These are phyloP conservation scores for Salix brachista DNA, from an alignment of 345 rosid genomes.

Conservation along the genomic window DNA sequence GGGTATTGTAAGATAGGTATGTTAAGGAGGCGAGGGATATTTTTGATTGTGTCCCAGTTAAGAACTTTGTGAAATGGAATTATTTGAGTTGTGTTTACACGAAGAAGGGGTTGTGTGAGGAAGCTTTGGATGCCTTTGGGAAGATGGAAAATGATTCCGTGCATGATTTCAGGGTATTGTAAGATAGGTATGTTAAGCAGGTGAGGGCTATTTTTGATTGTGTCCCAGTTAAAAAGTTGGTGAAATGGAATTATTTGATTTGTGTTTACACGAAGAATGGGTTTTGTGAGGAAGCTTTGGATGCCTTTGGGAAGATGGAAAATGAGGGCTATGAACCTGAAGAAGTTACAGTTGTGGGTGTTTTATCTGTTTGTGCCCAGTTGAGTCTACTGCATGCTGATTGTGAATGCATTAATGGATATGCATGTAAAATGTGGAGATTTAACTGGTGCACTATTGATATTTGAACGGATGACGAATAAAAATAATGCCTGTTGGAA, in stretches of 20 bases:
- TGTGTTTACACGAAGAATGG: slow-evolving; percentile 67
- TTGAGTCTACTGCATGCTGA: slow-evolving; percentile 53
- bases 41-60: no score
- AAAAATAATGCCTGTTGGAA: slow-evolving; percentile 65
- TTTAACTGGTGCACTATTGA: slow-evolving; percentile 42
- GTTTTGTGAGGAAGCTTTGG: slow-evolving; percentile 47
- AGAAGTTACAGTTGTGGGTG: slow-evolving; percentile 53
- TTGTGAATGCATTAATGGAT: slow-evolving; percentile 41
- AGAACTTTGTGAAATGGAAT: no score
- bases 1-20: no score
- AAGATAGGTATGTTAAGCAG: slow-evolving; percentile 47
- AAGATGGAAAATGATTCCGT: no score
- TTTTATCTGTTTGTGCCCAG: slow-evolving; percentile 76
- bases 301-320: slow-evolving; percentile 50
- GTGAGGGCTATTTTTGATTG: slow-evolving; percentile 47
- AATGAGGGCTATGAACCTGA: slow-evolving; percentile 56
- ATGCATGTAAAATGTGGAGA: slow-evolving; percentile 84
- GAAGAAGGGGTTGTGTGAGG: no score
- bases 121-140: no score
- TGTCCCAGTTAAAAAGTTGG: slow-evolving; percentile 45
- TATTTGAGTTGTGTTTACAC: no score
- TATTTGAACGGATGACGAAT: slow-evolving; percentile 44
- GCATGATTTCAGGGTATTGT: slow-evolving; percentile 54
- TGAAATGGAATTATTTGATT: slow-evolving; percentile 69
- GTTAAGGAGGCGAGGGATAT: no score